Evolutionary conservation across 768 basidiomycete species (phyloP), one percentile per base, ranked within the genome.

Genomic region (Megacollybia marginata): DNA sequence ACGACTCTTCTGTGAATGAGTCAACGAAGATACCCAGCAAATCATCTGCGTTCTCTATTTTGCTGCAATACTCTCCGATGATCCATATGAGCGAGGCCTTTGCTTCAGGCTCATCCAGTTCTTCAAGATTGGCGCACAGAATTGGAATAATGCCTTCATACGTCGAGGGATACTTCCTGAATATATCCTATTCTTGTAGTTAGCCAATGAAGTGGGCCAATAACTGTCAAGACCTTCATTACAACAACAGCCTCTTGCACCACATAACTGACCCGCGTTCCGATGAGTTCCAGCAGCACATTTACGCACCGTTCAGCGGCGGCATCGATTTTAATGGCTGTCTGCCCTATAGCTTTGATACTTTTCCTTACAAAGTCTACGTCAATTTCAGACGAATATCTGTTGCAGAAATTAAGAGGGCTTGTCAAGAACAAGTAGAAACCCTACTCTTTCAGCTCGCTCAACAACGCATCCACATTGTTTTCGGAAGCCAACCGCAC

Each of bases 31-130:
- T 85, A 12, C 81, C 78, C 55, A 98, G 72, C 19, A 99, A 74
- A 58, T 97, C 94, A 62, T 90, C 92, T 3, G 95, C 93, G 55
- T 99, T 99, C 57, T 94, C 92, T 55, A 98, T 97, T 70, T 92
- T 95, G 65, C 88, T 87, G 3, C 95, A 93, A 59, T 99, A 97
- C 69, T 97, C 93, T 50, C 95, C 95, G 56, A 98, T 93, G 59
- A 99, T 98, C 95, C 96, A 99, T 63, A 99, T 97, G 46, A 99
- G 73, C 2, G 94, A 94, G 1, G 94, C 91, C 62, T 97, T 97
- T 2, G 96, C 95, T 63, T 99, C 95, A 9, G 95, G 96, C 62
- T 99, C 96, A 59, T 98, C 95, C 32, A 99, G 72, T 59, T 96
- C 94, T 52, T 99, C 95, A 12, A 98, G 82, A 60, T 93, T 95